A percentile compares a stretch with the other conserved stretches of the same genome.
Conservation (phyloP, 2,329 filamentous ascomycete genomes). For the Colletotrichum melonis region DNA sequence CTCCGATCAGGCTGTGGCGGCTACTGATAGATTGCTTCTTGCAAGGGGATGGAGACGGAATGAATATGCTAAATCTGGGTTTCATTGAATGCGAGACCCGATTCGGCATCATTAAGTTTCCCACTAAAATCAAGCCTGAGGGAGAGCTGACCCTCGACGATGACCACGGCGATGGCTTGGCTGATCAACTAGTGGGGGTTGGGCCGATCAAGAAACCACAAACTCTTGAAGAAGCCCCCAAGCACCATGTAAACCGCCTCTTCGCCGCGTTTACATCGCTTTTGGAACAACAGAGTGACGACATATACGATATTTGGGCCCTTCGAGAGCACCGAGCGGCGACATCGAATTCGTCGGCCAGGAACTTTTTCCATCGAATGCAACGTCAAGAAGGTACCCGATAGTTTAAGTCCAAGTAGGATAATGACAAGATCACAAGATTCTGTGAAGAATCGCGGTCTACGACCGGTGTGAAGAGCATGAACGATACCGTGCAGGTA, state of each 20-base stretch:
- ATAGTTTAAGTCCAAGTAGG: too few species aligned
- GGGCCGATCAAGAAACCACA: background rate
- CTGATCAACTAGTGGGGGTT: background rate
- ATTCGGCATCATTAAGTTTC: background rate
- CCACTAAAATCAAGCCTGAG: background rate
- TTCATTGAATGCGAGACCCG: accelerated
- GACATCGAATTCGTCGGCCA: background rate
- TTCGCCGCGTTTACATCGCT: background rate
- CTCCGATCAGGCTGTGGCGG: background rate
- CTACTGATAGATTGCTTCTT: background rate
- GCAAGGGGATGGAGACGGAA: background rate
- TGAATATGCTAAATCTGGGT: background rate
- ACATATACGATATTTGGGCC: background rate
- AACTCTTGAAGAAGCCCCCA: too few species aligned
- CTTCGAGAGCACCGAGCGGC: background rate
- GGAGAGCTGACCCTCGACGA: too few species aligned
- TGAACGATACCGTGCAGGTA: background rate
- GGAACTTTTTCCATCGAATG: background rate
- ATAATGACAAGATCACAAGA: too few species aligned
- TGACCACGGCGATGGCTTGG: background rate
- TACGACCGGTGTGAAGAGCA: too few species aligned
- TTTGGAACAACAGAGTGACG: background rate
- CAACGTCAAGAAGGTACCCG: background rate
- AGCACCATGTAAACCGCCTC: background rate
- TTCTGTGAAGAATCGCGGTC: too few species aligned